These are phyloP conservation scores for Coemansia sp. DNA, from an alignment of 192 early-diverging fungal species.

Conservation along the genomic window DNA sequence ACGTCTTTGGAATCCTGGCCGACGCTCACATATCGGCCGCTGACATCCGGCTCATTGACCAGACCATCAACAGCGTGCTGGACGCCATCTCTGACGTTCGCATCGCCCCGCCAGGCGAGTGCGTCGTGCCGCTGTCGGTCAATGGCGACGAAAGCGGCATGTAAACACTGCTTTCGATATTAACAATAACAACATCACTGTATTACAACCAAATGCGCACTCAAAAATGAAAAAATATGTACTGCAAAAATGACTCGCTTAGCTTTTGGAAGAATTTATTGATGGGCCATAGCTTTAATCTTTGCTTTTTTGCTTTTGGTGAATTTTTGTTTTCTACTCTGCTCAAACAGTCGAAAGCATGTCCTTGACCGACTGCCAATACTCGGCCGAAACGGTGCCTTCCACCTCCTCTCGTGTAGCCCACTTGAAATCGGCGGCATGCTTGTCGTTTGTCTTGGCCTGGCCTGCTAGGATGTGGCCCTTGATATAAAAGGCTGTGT, in stretches of 20 bases:
- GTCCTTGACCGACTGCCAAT: slow-evolving; percentile 48
- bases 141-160: background rate
- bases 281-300: too few relatives aligned
- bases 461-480: slow-evolving; percentile 77
- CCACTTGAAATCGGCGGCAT: slow-evolving; percentile 48
- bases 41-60: slow-evolving; percentile 24
- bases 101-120: slow-evolving; percentile 38
- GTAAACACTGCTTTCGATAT: background rate
- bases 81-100: slow-evolving; percentile 24
- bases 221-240: too few relatives aligned
- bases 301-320: too few relatives aligned
- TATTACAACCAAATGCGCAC: too few relatives aligned
- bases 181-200: too few relatives aligned
- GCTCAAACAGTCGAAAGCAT: slow-evolving; percentile 38
- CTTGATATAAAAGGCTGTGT: slow-evolving; percentile 83
- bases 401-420: slow-evolving; percentile 50
- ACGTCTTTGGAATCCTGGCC: slow-evolving; percentile 26
- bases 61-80: slow-evolving; percentile 23
- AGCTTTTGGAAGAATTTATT: too few relatives aligned
- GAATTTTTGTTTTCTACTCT: background rate
- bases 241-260: too few relatives aligned
- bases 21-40: slow-evolving; percentile 18
- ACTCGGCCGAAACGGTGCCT: slow-evolving; percentile 30
- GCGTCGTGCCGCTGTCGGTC: slow-evolving; percentile 36
- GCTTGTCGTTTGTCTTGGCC: slow-evolving; percentile 28